Evolutionary conservation across 2,329 filamentous ascomycete species (phyloP).

Genomic region (Fusarium sp.): DNA sequence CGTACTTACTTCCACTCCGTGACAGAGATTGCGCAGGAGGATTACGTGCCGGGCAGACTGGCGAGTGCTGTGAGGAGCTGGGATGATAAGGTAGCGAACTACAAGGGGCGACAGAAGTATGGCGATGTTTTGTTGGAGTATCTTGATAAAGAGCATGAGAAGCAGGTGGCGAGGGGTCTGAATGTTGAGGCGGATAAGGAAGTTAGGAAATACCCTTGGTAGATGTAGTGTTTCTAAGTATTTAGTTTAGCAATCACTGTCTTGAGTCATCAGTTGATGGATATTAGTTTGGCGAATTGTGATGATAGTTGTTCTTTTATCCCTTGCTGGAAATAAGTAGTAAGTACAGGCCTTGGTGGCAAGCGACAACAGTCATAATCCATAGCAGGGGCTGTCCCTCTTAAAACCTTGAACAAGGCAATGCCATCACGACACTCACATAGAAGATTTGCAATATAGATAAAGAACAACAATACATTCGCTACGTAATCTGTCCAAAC

Average conservation of each 20-base stretch:
- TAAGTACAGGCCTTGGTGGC: no score
- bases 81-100: conserved; percentile 80
- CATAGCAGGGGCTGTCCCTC: no score
- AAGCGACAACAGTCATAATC: no score
- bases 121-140: conserved; percentile 80
- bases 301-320: neutral
- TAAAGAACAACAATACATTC: neutral
- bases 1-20: conserved; percentile 83
- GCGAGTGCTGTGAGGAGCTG: conserved; percentile 85
- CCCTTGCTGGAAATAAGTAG: no score
- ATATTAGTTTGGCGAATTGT: neutral
- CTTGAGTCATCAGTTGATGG: neutral
- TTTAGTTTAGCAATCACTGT: neutral
- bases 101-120: conserved; percentile 84
- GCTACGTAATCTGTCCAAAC: neutral
- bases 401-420: no score
- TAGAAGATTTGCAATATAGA: neutral
- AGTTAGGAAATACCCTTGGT: conserved; percentile 72
- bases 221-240: neutral
- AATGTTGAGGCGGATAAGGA: conserved; percentile 72
- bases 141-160: conserved; percentile 78
- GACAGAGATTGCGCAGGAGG: conserved; percentile 75
- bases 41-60: conserved; percentile 81
- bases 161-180: conserved; percentile 77
- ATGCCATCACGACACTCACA: no score